phyloP scores from a whole-genome alignment of 2,329 filamentous ascomycete species.

The Fusarium devonianum region DNA sequence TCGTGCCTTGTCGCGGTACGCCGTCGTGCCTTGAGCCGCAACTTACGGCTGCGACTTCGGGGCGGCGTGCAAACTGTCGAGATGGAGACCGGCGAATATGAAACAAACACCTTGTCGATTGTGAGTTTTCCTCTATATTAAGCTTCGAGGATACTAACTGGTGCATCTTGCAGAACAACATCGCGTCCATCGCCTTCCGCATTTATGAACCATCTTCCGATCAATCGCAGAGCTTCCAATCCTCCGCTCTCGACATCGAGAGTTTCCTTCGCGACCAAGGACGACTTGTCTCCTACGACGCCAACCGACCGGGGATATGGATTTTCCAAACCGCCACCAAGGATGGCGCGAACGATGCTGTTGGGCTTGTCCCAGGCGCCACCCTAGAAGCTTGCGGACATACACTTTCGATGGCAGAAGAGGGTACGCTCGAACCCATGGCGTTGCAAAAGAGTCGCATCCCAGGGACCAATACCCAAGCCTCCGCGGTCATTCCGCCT shows the following conservation, averaged over 20 bases:
- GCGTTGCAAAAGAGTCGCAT: slow-evolving; percentile 56
- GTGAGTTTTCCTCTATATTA: slow-evolving; percentile 44
- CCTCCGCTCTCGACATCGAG: slow-evolving; percentile 60
- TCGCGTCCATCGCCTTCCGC: slow-evolving; percentile 62
- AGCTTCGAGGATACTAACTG: slow-evolving; percentile 21
- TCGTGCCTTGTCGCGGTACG: slow-evolving; percentile 30
- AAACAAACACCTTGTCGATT: slow-evolving; percentile 67
- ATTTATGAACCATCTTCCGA: slow-evolving; percentile 60
- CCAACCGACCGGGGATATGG: slow-evolving; percentile 60
- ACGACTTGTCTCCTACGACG: slow-evolving; percentile 61
- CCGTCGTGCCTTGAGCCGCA: slow-evolving; percentile 37
- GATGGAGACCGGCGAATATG: slow-evolving; percentile 70
- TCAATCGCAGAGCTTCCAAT: slow-evolving; percentile 53
- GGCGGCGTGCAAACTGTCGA: slow-evolving; percentile 51
- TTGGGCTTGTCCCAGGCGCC: slow-evolving; percentile 44
- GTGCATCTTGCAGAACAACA: slow-evolving; percentile 57
- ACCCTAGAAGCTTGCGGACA: slow-evolving; percentile 55
- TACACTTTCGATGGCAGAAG: slow-evolving; percentile 54
- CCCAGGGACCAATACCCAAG: slow-evolving; percentile 49
- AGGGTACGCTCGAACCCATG: slow-evolving; percentile 59
- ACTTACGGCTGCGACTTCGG: slow-evolving; percentile 39
- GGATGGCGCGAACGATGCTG: slow-evolving; percentile 45
- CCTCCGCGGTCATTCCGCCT: slow-evolving; percentile 57
- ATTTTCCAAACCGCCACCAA: slow-evolving; percentile 59
- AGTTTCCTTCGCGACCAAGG: slow-evolving; percentile 59